Conservation (phyloP, 768 basidiomycete species). For the Clitopilus hobsonii region DNA sequence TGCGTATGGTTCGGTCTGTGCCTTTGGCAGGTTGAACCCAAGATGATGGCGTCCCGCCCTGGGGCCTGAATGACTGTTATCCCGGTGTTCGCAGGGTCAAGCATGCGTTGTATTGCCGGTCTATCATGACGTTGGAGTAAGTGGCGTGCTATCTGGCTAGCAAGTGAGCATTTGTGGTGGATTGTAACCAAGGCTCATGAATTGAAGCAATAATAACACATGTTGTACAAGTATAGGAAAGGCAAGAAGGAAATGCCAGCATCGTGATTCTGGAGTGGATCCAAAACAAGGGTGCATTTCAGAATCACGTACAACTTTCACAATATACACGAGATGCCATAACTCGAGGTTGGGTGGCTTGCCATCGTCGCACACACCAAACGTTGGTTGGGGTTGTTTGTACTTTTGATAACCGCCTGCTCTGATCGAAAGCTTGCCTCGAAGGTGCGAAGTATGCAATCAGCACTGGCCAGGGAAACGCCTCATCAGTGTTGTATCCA, state of each 20-base stretch:
- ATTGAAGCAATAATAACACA: neutral
- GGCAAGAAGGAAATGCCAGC: neutral
- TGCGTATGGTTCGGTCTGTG: neutral
- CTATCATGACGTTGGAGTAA: neutral
- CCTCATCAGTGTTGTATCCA: neutral
- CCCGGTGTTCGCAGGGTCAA: neutral
- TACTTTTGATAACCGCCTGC: neutral
- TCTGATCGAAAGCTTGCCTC: neutral
- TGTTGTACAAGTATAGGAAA: too few relatives aligned
- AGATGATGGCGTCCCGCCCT: neutral
- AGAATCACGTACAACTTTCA: conserved; percentile 1
- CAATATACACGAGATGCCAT: neutral
- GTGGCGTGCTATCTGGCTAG: neutral
- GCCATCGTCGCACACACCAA: neutral
- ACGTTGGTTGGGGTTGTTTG: neutral
- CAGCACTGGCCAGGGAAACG: neutral
- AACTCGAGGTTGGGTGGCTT: neutral
- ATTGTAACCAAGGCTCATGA: neutral
- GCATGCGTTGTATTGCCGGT: neutral
- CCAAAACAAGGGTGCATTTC: neutral
- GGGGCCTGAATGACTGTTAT: neutral
- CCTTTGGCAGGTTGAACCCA: neutral
- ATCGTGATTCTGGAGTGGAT: neutral
- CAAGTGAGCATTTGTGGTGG: neutral
- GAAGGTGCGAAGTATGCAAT: neutral